Evolutionary conservation across 108 stramenopile species (phyloP).

Genomic region (Discostella stelligeroides): DNA sequence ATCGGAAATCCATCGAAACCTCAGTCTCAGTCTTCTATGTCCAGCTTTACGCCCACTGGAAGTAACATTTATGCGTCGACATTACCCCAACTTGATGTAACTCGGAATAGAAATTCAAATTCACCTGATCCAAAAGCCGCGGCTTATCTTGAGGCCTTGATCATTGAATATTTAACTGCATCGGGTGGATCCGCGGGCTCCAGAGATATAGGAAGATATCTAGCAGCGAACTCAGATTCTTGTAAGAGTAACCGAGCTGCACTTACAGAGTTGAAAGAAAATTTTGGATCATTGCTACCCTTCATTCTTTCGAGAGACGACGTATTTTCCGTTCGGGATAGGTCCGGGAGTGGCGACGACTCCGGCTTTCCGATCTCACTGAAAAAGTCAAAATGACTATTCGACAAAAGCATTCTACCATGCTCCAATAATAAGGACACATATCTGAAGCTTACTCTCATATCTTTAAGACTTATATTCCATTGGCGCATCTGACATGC

Average conservation of each 20-base stretch:
- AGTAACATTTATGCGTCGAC: slow-evolving; percentile 42
- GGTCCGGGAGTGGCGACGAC: slow-evolving; percentile 23
- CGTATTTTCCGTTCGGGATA: slow-evolving; percentile 28
- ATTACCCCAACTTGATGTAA: slow-evolving; percentile 35
- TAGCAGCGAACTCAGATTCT: slow-evolving; percentile 50
- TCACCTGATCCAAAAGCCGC: slow-evolving; percentile 29
- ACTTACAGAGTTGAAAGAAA: slow-evolving; percentile 51
- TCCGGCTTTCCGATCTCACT: slow-evolving; percentile 6
- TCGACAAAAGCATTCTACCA: background rate
- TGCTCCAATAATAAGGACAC: background rate
- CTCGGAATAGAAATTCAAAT: slow-evolving; percentile 14
- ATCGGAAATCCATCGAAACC: background rate
- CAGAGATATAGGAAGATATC: slow-evolving; percentile 78
- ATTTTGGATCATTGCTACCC: slow-evolving; percentile 38
- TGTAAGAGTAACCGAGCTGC: slow-evolving; percentile 41
- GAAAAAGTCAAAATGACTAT: background rate
- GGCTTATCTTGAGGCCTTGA: slow-evolving; percentile 55
- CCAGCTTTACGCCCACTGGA: background rate
- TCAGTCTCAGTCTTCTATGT: background rate
- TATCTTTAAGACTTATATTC: background rate
- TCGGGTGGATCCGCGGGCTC: slow-evolving; percentile 73
- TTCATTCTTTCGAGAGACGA: slow-evolving; percentile 29
- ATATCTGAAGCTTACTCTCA: background rate
- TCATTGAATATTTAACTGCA: slow-evolving; percentile 68
- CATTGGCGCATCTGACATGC: background rate